A percentile compares a stretch with the other conserved stretches of the same genome.
These are phyloP conservation scores for Phytophthora aleatoria DNA, from an alignment of 352 stramenopile species.

Conservation along the genomic window DNA sequence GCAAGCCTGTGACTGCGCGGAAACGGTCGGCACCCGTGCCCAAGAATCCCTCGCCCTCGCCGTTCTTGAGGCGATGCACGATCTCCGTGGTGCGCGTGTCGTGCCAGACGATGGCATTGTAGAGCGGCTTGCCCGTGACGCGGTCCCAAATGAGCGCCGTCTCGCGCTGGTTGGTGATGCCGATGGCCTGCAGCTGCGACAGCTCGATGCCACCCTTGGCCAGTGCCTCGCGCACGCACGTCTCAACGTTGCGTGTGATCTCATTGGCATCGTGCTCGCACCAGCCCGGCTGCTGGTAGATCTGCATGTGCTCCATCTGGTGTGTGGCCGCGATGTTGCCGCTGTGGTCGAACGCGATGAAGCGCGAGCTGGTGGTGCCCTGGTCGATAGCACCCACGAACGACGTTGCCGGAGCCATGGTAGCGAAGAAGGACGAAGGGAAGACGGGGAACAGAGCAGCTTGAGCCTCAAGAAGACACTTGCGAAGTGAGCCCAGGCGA, in stretches of 20 bases:
- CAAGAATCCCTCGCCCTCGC: constrained; percentile 56
- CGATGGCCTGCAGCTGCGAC: constrained; percentile 89
- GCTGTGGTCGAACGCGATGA: constrained; percentile 94
- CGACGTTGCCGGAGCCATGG: constrained; percentile 48
- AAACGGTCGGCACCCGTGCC: constrained; percentile 69
- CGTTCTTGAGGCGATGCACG: constrained; percentile 76
- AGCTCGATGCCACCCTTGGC: constrained; percentile 64
- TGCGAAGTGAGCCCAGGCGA: constrained; percentile 40
- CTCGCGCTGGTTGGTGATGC: constrained; percentile 99
- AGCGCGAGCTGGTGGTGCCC: constrained; percentile 96
- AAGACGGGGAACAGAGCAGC: not conserved
- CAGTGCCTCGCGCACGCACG: constrained; percentile 80
- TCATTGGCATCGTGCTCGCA: constrained; percentile 98
- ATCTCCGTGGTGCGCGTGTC: constrained; percentile 95
- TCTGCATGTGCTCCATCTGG: constrained; percentile 97
- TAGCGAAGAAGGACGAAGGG: constrained; percentile 14
- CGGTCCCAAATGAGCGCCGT: constrained; percentile 98
- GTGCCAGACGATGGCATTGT: constrained; percentile 99
- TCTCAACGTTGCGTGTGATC: constrained; percentile 91
- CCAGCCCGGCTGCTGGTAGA: constrained; percentile 95
- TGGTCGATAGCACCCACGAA: constrained; percentile 95
- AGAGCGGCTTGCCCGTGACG: constrained; percentile 94
- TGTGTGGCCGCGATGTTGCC: constrained; percentile 90
- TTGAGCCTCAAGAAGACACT: constrained; percentile 37
- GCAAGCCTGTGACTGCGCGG: constrained; percentile 91